Percentiles rank a stretch among this genome's conserved stretches.
Conservation (phyloP, 768 basidiomycete species). For the Tephrocybe sp. region DNA sequence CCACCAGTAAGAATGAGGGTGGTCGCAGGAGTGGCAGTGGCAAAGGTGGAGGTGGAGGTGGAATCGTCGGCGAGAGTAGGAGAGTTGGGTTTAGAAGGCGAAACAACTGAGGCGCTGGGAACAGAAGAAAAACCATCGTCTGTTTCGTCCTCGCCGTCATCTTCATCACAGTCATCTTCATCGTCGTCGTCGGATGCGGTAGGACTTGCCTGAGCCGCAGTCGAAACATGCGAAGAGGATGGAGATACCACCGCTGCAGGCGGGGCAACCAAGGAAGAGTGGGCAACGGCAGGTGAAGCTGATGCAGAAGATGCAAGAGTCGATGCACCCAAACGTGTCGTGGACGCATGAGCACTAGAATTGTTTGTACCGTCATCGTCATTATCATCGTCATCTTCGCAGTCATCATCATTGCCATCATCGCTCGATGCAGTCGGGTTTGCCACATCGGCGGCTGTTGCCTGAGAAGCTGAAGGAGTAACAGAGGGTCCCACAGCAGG, state of each 20-base stretch:
- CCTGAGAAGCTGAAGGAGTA: background rate
- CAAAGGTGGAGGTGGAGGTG: background rate
- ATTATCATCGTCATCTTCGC: constrained; percentile 3
- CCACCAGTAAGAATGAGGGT: background rate
- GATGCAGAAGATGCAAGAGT: background rate
- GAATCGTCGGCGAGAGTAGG: background rate
- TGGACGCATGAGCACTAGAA: background rate
- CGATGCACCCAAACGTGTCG: too few relatives aligned
- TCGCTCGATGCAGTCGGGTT: background rate
- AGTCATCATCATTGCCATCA: background rate
- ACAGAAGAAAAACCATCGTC: background rate
- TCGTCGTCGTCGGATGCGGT: background rate
- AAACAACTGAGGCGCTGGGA: background rate
- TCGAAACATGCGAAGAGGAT: too few relatives aligned
- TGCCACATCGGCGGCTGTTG: background rate
- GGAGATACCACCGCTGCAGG: too few relatives aligned
- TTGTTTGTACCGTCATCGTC: background rate
- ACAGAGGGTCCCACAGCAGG: background rate
- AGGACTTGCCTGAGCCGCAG: background rate
- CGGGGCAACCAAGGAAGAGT: background rate
- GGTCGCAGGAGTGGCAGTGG: background rate
- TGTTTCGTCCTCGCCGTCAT: background rate
- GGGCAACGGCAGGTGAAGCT: background rate
- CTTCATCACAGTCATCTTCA: constrained; percentile 9
- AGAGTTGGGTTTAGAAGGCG: background rate